Base-by-base conservation (phyloP, 441 rosid genomes). In the Croton setiger region DNA sequence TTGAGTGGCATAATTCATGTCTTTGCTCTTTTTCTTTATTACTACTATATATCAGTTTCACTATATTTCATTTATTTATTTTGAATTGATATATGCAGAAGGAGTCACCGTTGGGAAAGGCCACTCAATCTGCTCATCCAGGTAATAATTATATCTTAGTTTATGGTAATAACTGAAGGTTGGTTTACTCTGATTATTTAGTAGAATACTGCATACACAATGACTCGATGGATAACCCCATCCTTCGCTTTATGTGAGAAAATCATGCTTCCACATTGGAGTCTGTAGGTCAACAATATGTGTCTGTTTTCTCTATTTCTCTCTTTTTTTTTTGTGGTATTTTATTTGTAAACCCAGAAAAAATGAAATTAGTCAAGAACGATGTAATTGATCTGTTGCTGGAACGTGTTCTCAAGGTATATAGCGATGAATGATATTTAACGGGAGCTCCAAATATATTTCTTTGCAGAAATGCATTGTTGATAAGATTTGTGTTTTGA, bases 121-220 rank as follows among this genome's bases (percentile, higher is more conserved):
- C 98, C 27, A 92, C 99, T 31, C 80, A 88, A 68, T 94, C 98
- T 75, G 99, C 99, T 37, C 99, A 94, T 82, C 99, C 99, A 74
- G 99, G 99, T 94, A 76, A 52, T 68, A 37, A 1, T 27, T 27
- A 27, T 13, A 11, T 47, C 36, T n/a, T 15, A 13, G 20, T 52
- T n/a, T 47, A 4, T 41, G 9, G 20, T 17, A 10, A 1, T 5
- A 48, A 13, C 4, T 14, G 20, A 0, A 12, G 6, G 4, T 41
- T 33, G 20, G 4, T 35, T 18, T 33, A 5, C 7, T 49, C 20
- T 20, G 69, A 6, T 37, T 12, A 6, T 41, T 33, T n/a, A n/a
- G n/a, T n/a, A n/a, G 10, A 59, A 17, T 2, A 10, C 7, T 21
- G 18, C 21, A 33, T 13, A 7, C 7, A 5, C 1, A 35, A 3